Base-by-base conservation (phyloP, 73 alveolate genomes). In the Durusdinium trenchii region DNA sequence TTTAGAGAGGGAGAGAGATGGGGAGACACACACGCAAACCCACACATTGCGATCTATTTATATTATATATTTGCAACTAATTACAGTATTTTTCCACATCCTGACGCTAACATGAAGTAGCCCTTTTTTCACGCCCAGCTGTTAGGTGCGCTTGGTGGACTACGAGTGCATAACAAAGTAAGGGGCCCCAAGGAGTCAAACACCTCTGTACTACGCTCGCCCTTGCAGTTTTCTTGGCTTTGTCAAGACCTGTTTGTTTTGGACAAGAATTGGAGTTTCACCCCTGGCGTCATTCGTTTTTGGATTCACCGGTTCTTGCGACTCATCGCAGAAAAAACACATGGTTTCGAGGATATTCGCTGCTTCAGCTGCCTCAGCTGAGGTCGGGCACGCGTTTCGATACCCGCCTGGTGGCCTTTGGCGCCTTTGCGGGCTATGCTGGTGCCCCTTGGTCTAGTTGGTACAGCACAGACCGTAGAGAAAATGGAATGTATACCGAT, bases 81-180 rank as follows among this genome's bases (percentile, higher is more conserved):
- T 45, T 45, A 12, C 48, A 23, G 32, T 46, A 26, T 45, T 78
- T 16, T 78, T 78, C 64, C 43, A 6, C 45, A 36, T 36, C 76
- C 6, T 6, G 76, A 6, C 18, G 32, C 36, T 20, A 4, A 4
- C 40, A 6, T 26, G 40, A 26, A 7, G 52, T 73, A 20, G n/a
- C 51, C 51, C 40, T 12, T 36, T n/a, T 16, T n/a, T n/a, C n/a
- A n/a, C n/a, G n/a, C n/a, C n/a, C n/a, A n/a, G n/a, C n/a, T n/a
- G n/a, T n/a, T n/a, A 82, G 92, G 92, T 82, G 23, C 95, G 95
- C 38, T 60, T 86, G 84, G 83, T 86, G 6, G 95, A 86, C 95
- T 86, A 86, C 83, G 95, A 86, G 30, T 86, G 95, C 62, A 86
- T 86, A 23, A 86, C 95, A 46, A 64, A 64, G 67, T 40, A 35